phyloP scores from a whole-genome alignment of 371 early-diverging fungal genomes.

The Dichotomocladium elegans region DNA sequence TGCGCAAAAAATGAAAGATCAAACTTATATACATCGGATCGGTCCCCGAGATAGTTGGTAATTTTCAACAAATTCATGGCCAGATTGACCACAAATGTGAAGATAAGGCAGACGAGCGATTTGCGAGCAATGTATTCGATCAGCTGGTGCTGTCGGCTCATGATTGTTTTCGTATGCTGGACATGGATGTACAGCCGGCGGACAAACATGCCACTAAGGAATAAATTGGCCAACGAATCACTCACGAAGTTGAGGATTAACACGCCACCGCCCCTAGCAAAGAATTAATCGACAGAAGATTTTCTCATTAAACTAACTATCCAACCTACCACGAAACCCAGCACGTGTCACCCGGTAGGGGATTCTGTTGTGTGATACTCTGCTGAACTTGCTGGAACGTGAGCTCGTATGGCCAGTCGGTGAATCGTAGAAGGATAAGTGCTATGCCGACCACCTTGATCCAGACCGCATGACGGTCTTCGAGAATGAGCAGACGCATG shows the following conservation, averaged over 20 bases:
- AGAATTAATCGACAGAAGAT: neutral
- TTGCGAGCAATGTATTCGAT: constrained; percentile 46
- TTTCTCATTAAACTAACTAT: neutral
- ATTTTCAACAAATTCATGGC: constrained; percentile 41
- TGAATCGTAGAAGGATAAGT: constrained; percentile 32
- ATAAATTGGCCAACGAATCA: constrained; percentile 35
- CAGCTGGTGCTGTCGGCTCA: constrained; percentile 31
- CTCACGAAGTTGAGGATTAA: constrained; percentile 41
- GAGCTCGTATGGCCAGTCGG: constrained; percentile 47
- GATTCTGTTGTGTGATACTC: constrained; percentile 18
- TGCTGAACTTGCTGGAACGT: constrained; percentile 23
- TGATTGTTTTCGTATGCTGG: constrained; percentile 18
- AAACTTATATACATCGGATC: constrained; percentile 40
- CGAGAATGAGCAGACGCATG: constrained; percentile 32
- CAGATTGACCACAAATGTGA: constrained; percentile 35
- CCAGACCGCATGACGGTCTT: constrained; percentile 27
- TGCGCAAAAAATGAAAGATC: neutral
- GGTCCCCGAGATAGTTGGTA: constrained; percentile 30
- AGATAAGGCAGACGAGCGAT: constrained; percentile 33
- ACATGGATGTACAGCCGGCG: constrained; percentile 42
- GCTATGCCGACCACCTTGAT: constrained; percentile 29
- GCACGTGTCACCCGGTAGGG: constrained; percentile 27
- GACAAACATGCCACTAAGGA: constrained; percentile 49
- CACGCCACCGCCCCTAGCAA: constrained; percentile 36
- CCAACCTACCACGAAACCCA: constrained; percentile 26